These are phyloP conservation scores for Pseudogymnoascus sp. DNA, from an alignment of 2,329 filamentous ascomycete species.

Conservation along the genomic window DNA sequence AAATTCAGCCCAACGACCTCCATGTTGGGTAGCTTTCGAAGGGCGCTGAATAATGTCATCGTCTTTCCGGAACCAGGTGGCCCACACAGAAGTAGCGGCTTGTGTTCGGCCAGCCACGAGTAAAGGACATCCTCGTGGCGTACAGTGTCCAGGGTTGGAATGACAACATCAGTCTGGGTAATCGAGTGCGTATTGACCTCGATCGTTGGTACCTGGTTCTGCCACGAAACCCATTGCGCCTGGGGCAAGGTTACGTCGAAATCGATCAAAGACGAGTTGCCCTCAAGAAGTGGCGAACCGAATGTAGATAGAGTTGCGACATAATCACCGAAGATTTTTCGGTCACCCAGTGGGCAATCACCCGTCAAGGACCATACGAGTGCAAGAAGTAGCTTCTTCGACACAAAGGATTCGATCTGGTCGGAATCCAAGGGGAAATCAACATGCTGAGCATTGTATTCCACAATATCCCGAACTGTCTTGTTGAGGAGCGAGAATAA, in stretches of 20 bases:
- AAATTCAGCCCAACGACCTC: slow-evolving; percentile 99
- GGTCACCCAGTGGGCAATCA: slow-evolving; percentile 80
- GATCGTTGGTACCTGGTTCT: slow-evolving; percentile 84
- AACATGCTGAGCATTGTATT: slow-evolving; percentile 89
- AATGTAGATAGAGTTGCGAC: slow-evolving; percentile 76
- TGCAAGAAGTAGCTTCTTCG: slow-evolving; percentile 89
- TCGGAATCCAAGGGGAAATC: slow-evolving; percentile 90
- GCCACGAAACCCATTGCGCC: slow-evolving; percentile 87
- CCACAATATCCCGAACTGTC: slow-evolving; percentile 79
- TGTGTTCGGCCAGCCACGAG: slow-evolving; percentile 98
- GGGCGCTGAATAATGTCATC: slow-evolving; percentile 97
- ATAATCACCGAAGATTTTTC: slow-evolving; percentile 81
- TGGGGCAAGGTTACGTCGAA: slow-evolving; percentile 83
- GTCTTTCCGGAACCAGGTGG: slow-evolving; percentile 98
- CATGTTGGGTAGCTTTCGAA: slow-evolving; percentile 96
- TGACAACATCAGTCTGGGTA: slow-evolving; percentile 95
- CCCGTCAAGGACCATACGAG: slow-evolving; percentile 94
- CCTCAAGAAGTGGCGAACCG: slow-evolving; percentile 71
- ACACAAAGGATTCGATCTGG: slow-evolving; percentile 78
- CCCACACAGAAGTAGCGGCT: slow-evolving; percentile 90
- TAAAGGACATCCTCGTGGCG: slow-evolving; percentile 98
- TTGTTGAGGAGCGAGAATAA: slow-evolving; percentile 95
- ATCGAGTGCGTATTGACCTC: slow-evolving; percentile 98
- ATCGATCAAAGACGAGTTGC: slow-evolving; percentile 82
- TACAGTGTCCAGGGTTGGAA: slow-evolving; percentile 93